Base-by-base conservation (phyloP, 1,284 basidiomycete genomes). In the Trichosporon sp. region DNA sequence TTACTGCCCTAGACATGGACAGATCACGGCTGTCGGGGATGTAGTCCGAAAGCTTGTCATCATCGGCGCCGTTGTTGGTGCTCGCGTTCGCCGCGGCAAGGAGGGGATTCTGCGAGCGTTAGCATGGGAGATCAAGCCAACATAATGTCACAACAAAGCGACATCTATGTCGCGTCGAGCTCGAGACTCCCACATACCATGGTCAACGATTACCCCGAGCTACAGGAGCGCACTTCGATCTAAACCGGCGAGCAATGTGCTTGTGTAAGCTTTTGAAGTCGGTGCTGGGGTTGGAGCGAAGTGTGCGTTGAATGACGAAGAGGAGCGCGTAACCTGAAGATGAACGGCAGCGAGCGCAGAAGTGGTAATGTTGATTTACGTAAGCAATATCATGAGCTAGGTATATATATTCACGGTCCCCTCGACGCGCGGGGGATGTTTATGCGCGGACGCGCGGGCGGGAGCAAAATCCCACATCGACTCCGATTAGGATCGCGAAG, bases 31-130 rank as follows among this genome's bases (percentile, higher is more conserved):
- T 73, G 61, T 75, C 72, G 13, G 78, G 78, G 1, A 80, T 75
- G 64, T 77, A 75, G 64, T 80, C 78, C 19, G 77, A 78, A 46
- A 79, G 64, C 69, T 78, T 78, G 65, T 80, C 78, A 54, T 80
- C 77, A 49, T 80, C 78, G 29, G 44, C 65, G n/a, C n/a, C n/a
- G 23, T 58, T 62, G 16, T 59, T 65, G 34, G 37, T 64, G 62
- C 65, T 63, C 61, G 72, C 74, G 67, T 73, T 78, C 49, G 72
- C 71, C 34, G 77, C 77, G 60, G 77, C 76, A 54, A 79, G 70
- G 32, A 79, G 64, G 44, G 76, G 76, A 67, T 79, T 79, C 77
- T 79, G 66, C 21, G 61, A 7, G 49, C 49, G 49, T 16, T 23
- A n/a, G 4, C 27, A 27, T 6, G 11, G 32, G 40, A 6, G 34